Evolutionary conservation across 805 yeast species (phyloP), one percentile per base, ranked within the genome.

Genomic region (Wickerhamomyces sydowiorum): DNA sequence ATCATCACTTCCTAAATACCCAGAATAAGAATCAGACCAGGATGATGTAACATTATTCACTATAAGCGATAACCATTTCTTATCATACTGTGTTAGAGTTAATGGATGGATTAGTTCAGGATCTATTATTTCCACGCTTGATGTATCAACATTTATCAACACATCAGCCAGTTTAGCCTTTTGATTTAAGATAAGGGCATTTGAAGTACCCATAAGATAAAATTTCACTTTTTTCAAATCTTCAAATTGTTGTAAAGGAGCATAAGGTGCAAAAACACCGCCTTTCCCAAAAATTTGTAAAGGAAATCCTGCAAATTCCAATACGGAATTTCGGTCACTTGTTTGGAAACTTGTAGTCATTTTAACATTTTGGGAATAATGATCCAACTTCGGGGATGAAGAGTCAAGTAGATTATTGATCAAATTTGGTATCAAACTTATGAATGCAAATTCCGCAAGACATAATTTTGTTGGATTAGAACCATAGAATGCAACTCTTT

Each of bases 181-280:
- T 47, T 81, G 87, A 53, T 81, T 82, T 36, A 85, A 64, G 33
- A 93, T 67, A 31, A 93, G 66, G 32, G 90, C 80, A 63, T 93
- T 93, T 5, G 97, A 89, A 33, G 95, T 82, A 1, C 99, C 99
- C 38, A 87, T 75, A 56, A 86, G 65, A 50, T 78, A 93, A 57
- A 80, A 79, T 28, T 72, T 66, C 0, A 90, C 74, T 18, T 74
- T 71, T 25, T 67, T 69, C 40, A 93, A 67, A 51, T 85, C 89
- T 40, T 84, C 85, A 42, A 91, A 66, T 57, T 91, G 98, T 60
- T 91, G 99, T 42, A 93, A 66, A 0, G 98, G 95, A n/a, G 90
- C 72, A 63, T 91, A 93, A 2, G 99, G 98, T 51, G 84, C 82
- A 71, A 95, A 90, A 45, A 91, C 72, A 1, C 95, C 89, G 35